Base-by-base conservation (phyloP, 1,284 basidiomycete genomes). In the Leccinum griseonigrum region DNA sequence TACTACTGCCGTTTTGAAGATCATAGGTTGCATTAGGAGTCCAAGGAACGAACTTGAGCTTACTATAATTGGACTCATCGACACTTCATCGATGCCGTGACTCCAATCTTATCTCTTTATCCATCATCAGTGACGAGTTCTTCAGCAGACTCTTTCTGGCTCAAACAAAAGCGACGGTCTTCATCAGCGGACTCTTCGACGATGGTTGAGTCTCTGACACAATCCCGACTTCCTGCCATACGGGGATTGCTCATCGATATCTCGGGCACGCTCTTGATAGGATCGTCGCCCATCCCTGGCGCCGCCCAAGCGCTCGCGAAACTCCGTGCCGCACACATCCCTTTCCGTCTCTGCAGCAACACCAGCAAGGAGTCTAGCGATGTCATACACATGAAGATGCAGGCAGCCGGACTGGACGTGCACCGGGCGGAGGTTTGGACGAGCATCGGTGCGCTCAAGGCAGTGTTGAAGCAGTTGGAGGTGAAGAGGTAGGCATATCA, bases 251-350 rank as follows among this genome's bases (percentile, higher is more conserved):
- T 91, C 28, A 82, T 90, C 62, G 89, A 91, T 66, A 79, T 90
- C 14, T 88, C 86, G 11, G 90, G 90, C 0, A 91, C 85, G 1
- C 73, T 91, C 3, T 83, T 89, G 58, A 74, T 88, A 54, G 87
- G 85, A 36, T 72, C 77, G 2, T 72, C 72, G 0, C 77, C 85
- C 0, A 87, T 81, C 0, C 60, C 70, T 9, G 71, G 77, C 14
- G 86, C 89, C 0, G 79, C 81, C 0, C 64, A 76, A 1, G 86
- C 87, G 0, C 71, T 91, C 14, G 68, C 74, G 1, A 75, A 77
- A 10, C 76, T 91, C 3, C 77, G 83, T 0, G 64, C 63, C 0
- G 75, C 81, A 1, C 65, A 70, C 0, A 72, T 88, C 6, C 85
- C 86, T 0, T 83, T 88, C 65, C 75, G 87, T 14, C 81, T 90